Percentiles rank a stretch among this genome's conserved stretches.
phyloP scores from a whole-genome alignment of 2,329 filamentous ascomycete genomes.

The Fusarium neocosmosporiellum region DNA sequence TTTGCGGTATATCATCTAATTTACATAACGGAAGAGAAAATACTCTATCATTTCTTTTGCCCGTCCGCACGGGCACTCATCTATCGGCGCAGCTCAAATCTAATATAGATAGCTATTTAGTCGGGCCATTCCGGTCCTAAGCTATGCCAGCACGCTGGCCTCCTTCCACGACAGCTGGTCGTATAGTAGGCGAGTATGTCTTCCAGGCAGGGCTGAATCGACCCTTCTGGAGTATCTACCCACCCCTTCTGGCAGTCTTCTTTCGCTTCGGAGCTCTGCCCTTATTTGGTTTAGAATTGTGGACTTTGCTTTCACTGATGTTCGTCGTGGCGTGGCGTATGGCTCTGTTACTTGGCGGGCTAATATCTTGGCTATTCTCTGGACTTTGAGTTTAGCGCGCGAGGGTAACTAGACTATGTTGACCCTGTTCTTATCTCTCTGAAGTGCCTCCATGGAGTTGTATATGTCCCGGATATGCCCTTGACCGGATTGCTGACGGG shows the following conservation, averaged over 20 bases:
- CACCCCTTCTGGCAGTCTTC: no score
- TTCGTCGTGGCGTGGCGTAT: background rate
- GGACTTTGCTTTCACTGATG: background rate
- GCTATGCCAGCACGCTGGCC: no score
- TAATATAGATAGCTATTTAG: no score
- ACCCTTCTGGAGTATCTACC: no score
- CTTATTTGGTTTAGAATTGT: background rate
- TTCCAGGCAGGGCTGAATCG: no score
- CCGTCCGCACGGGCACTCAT: no score
- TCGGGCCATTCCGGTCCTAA: no score
- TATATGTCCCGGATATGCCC: slow-evolving; percentile 19
- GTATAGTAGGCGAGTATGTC: no score
- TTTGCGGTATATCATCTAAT: background rate
- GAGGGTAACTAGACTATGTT: background rate
- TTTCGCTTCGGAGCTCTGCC: no score
- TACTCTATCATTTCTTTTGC: slow-evolving; percentile 7
- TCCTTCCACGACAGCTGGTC: no score
- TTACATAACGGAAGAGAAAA: slow-evolving; percentile 8
- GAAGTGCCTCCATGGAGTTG: background rate
- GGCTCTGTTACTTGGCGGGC: background rate
- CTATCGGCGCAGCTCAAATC: no score
- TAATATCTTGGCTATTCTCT: background rate
- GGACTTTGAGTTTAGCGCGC: background rate
- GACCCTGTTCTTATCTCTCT: background rate
- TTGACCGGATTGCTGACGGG: slow-evolving; percentile 31